Conservation (phyloP, 306 rosid genomes). For the Quillaja saponaria region DNA sequence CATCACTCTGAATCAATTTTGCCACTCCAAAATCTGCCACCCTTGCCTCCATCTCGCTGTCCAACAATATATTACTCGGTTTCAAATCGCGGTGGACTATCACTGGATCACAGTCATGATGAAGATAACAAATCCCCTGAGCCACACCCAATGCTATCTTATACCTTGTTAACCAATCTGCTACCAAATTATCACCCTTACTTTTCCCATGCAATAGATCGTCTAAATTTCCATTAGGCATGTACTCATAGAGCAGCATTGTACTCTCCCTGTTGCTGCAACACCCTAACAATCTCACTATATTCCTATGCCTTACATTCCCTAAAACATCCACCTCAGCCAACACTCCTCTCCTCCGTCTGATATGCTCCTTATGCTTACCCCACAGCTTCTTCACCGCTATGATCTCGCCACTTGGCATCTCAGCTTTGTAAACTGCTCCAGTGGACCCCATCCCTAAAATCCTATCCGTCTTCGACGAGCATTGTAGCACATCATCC, state of each 20-base stretch:
- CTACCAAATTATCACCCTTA: constrained; percentile 63
- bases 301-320: constrained; percentile 89
- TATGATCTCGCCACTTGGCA: constrained; percentile 95
- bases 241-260: constrained; percentile 89
- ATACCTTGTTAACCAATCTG: constrained; percentile 84
- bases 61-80: constrained; percentile 82
- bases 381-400: constrained; percentile 92
- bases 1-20: constrained; percentile 71
- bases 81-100: constrained; percentile 89
- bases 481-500: constrained; percentile 79
- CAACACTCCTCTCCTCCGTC: constrained; percentile 81
- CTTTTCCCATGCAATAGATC: constrained; percentile 70
- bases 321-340: constrained; percentile 97
- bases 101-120: constrained; percentile 93
- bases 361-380: constrained; percentile 61
- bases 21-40: constrained; percentile 98
- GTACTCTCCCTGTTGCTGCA: constrained; percentile 87
- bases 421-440: constrained; percentile 75
- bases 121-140: constrained; percentile 92
- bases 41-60: constrained; percentile 87
- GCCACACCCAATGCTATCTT: constrained; percentile 91
- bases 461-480: constrained; percentile 66
- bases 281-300: constrained; percentile 92
- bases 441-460: constrained; percentile 94
- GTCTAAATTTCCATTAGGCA: constrained; percentile 88